Percentiles rank a stretch among this genome's conserved stretches.
Evolutionary conservation across 1,284 basidiomycete species (phyloP).

Genomic region (Heimioporus punctisporus): DNA sequence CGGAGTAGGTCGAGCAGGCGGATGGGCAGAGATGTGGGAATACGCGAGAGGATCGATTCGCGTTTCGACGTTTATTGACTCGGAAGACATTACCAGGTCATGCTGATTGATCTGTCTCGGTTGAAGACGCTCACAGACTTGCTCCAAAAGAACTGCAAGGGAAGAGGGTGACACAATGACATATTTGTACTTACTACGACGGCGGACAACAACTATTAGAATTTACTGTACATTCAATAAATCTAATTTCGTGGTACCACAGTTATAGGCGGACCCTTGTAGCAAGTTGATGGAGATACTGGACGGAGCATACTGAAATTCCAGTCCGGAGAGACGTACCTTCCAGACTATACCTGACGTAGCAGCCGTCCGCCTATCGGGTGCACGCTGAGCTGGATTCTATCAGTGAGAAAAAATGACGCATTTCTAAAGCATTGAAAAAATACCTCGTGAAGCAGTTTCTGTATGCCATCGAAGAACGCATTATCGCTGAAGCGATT

Average conservation of each 20-base stretch:
- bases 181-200: conserved; percentile 73
- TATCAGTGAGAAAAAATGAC: conserved; percentile 6
- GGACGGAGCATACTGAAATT: conserved; percentile 85
- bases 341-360: conserved; percentile 60
- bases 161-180: conserved; percentile 81
- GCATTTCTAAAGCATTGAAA: background rate
- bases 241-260: conserved; percentile 16
- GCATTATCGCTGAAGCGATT: no score
- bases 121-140: conserved; percentile 92
- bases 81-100: conserved; percentile 51
- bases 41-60: conserved; percentile 57
- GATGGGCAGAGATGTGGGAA: conserved; percentile 87
- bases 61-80: conserved; percentile 10
- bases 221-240: background rate
- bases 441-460: conserved; percentile 49
- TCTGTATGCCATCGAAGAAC: conserved; percentile 53
- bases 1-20: conserved; percentile 87
- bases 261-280: conserved; percentile 14
- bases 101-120: conserved; percentile 92
- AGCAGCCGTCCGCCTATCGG: conserved; percentile 71
- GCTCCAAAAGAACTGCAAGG: conserved; percentile 90
- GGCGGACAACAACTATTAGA: conserved; percentile 34
- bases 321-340: conserved; percentile 74
- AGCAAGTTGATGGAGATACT: conserved; percentile 23
- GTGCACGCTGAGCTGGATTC: conserved; percentile 35